These are phyloP conservation scores for Polyplosphaeria fusca DNA, from an alignment of 495 filamentous ascomycete species.

Conservation along the genomic window DNA sequence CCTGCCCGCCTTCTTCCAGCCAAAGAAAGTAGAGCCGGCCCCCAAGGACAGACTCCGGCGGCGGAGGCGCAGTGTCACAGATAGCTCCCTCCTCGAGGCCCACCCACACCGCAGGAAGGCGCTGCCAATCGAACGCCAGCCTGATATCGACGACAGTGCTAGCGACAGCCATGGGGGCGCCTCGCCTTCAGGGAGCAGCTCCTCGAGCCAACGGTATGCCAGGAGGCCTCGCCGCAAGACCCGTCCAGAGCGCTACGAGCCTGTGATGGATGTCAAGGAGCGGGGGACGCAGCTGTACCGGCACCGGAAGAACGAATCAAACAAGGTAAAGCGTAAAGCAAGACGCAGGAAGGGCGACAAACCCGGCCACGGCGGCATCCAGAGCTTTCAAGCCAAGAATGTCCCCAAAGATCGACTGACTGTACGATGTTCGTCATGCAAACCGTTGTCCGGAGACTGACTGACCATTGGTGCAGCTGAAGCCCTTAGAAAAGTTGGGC, in stretches of 20 bases:
- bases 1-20: slow-evolving; percentile 13
- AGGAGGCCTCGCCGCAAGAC: slow-evolving; percentile 38
- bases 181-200: slow-evolving; percentile 16
- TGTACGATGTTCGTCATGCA: slow-evolving; percentile 51
- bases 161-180: slow-evolving; percentile 1
- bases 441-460: slow-evolving; percentile 1
- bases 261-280: slow-evolving; percentile 44
- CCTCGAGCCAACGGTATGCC: slow-evolving; percentile 32
- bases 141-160: slow-evolving; percentile 9
- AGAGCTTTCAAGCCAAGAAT: slow-evolving; percentile 62
- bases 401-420: slow-evolving; percentile 55
- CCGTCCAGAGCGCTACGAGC: slow-evolving; percentile 46
- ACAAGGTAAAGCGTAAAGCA: slow-evolving; percentile 37
- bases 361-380: slow-evolving; percentile 52
- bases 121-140: slow-evolving; percentile 11
- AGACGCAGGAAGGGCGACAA: slow-evolving; percentile 40
- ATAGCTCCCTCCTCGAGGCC: slow-evolving; percentile 40
- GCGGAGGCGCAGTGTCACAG: slow-evolving; percentile 33
- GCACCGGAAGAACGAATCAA: slow-evolving; percentile 26
- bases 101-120: slow-evolving; percentile 8
- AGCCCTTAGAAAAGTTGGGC: slow-evolving; percentile 52
- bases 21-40: slow-evolving; percentile 7
- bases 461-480: slow-evolving; percentile 49
- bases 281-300: slow-evolving; percentile 31
- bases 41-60: slow-evolving; percentile 10